Percentiles rank a stretch among this genome's conserved stretches.
phyloP scores from a whole-genome alignment of 371 early-diverging fungal genomes.

The Mortierella sp. region DNA sequence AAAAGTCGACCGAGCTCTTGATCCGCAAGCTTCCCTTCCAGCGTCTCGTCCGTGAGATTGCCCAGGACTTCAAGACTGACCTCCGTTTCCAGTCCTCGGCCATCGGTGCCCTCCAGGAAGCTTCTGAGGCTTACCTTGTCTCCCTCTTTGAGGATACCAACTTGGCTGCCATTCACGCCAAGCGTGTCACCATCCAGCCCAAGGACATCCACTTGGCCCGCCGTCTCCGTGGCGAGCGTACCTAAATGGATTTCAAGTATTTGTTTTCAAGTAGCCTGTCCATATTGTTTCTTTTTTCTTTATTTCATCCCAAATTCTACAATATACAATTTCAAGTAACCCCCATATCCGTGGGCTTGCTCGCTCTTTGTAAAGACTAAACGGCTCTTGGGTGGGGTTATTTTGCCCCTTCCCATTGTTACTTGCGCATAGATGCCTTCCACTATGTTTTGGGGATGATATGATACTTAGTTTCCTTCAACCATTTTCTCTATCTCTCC shows the following conservation, averaged over 20 bases:
- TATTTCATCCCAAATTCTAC: background rate
- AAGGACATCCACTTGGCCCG: constrained; percentile 99
- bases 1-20: constrained; percentile 97
- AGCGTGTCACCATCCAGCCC: constrained; percentile 99
- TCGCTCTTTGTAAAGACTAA: background rate
- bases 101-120: constrained; percentile 98
- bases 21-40: constrained; percentile 99
- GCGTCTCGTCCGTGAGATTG: constrained; percentile 95
- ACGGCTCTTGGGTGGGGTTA: background rate
- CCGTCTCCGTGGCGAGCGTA: constrained; percentile 94
- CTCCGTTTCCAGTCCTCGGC: constrained; percentile 98
- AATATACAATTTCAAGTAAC: background rate
- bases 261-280: background rate
- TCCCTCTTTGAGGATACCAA: constrained; percentile 98
- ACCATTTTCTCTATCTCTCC: background rate
- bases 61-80: constrained; percentile 96
- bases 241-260: constrained; percentile 61
- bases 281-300: background rate
- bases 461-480: background rate
- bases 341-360: background rate
- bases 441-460: constrained; percentile 1
- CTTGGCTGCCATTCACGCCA: constrained; percentile 99
- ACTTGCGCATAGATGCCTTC: constrained; percentile 1
- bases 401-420: background rate
- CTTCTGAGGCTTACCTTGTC: constrained; percentile 98